A percentile compares a stretch with the other conserved stretches of the same genome.
Evolutionary conservation across 805 yeast species (phyloP).

Genomic region (Candida loeiensis): DNA sequence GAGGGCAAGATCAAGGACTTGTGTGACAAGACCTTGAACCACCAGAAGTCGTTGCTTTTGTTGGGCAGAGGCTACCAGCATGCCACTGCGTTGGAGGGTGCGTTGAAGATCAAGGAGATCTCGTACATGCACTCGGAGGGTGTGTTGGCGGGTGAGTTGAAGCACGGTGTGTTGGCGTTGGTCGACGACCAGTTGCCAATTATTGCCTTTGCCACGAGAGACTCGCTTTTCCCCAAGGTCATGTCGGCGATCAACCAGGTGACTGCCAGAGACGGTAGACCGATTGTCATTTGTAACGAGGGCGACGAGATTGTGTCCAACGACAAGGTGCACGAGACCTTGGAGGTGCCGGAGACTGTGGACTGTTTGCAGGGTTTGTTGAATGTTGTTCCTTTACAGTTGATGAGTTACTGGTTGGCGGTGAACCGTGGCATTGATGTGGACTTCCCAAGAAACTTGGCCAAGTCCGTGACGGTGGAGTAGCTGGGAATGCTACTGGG

Average conservation of each 20-base stretch:
- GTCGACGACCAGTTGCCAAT: slow-evolving; percentile 94
- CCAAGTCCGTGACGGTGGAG: slow-evolving; percentile 97
- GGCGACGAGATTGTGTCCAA: slow-evolving; percentile 64
- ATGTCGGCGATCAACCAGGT: slow-evolving; percentile 96
- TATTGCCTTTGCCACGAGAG: slow-evolving; percentile 94
- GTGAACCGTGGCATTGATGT: slow-evolving; percentile 93
- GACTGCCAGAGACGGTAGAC: slow-evolving; percentile 95
- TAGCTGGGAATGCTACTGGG: slow-evolving; percentile 28
- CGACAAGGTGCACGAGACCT: slow-evolving; percentile 58
- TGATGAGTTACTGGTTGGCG: slow-evolving; percentile 96
- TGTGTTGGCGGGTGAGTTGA: slow-evolving; percentile 97
- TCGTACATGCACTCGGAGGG: slow-evolving; percentile 99
- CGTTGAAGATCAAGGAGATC: slow-evolving; percentile 95
- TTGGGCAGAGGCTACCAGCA: slow-evolving; percentile 97
- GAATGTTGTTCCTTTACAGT: slow-evolving; percentile 90
- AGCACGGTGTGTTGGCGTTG: slow-evolving; percentile 96
- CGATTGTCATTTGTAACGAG: slow-evolving; percentile 84
- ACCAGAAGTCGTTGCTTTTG: slow-evolving; percentile 81
- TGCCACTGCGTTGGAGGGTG: slow-evolving; percentile 98
- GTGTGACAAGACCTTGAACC: slow-evolving; percentile 68
- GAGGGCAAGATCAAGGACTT: slow-evolving; percentile 71
- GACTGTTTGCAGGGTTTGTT: slow-evolving; percentile 97
- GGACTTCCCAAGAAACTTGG: slow-evolving; percentile 97
- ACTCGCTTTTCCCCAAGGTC: slow-evolving; percentile 92
- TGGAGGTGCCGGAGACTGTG: slow-evolving; percentile 92